Percentiles rank a stretch among this genome's conserved stretches.
phyloP scores from a whole-genome alignment of 768 basidiomycete genomes.

The Termitomyces sp. region DNA sequence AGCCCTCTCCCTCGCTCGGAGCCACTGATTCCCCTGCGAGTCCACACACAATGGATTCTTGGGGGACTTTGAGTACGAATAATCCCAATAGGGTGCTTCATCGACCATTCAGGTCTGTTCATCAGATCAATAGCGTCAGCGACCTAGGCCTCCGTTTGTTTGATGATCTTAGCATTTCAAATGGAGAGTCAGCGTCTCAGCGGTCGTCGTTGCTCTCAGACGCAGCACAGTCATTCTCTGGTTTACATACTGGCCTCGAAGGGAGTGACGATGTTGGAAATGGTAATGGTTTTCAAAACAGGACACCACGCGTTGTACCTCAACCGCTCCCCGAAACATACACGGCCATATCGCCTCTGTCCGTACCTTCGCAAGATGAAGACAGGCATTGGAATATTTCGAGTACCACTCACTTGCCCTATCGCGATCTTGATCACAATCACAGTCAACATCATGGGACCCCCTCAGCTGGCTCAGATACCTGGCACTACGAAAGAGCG shows the following conservation, averaged over 20 bases:
- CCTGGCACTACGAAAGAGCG: background rate
- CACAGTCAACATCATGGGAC: background rate
- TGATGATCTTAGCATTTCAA: background rate
- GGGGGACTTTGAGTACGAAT: constrained; percentile 11
- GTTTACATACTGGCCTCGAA: background rate
- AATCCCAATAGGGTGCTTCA: background rate
- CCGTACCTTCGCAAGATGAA: background rate
- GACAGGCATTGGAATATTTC: background rate
- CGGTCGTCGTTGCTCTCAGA: constrained; percentile 5
- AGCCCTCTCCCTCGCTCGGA: background rate
- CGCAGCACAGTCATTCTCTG: background rate
- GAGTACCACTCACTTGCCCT: background rate
- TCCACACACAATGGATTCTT: constrained; percentile 1
- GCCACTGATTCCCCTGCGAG: background rate
- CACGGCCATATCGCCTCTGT: background rate
- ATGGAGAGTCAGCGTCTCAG: background rate
- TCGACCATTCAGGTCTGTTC: constrained; percentile 1
- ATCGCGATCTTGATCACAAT: constrained; percentile 1
- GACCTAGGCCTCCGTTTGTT: constrained; percentile 7
- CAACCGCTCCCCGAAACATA: background rate
- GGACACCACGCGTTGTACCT: constrained; percentile 4
- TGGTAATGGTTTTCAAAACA: background rate
- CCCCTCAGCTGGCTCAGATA: background rate
- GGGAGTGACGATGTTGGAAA: background rate
- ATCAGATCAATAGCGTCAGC: constrained; percentile 4